Conservation (phyloP, 768 basidiomycete genomes). For the Termitomyces sp. region DNA sequence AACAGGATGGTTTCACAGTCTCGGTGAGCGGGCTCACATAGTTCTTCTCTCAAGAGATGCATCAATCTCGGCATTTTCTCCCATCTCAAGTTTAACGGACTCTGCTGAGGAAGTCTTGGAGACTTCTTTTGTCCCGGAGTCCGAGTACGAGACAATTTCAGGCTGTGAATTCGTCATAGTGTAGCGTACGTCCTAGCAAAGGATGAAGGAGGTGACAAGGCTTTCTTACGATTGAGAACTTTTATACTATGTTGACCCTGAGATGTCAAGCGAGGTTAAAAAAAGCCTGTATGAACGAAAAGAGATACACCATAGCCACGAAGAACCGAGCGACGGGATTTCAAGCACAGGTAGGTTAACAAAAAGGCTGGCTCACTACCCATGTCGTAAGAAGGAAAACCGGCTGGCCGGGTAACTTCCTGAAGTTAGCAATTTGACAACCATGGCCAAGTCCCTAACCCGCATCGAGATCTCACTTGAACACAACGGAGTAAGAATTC, state of each 20-base stretch:
- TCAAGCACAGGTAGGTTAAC: slow-evolving; percentile 6
- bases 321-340: slow-evolving; percentile 15
- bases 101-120: slow-evolving; percentile 12
- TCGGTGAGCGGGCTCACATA: slow-evolving; percentile 24
- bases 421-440: slow-evolving; percentile 8
- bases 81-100: slow-evolving; percentile 14
- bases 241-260: slow-evolving; percentile 11
- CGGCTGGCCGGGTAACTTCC: not conserved
- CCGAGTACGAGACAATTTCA: slow-evolving; percentile 12
- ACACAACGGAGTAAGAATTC: not conserved
- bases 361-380: slow-evolving; percentile 14
- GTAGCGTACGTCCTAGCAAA: not conserved
- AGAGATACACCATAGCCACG: slow-evolving; percentile 14
- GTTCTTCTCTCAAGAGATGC: slow-evolving; percentile 33
- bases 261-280: slow-evolving; percentile 12
- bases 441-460: not conserved
- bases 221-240: slow-evolving; percentile 2
- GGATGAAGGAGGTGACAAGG: not conserved
- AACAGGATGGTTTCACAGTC: not conserved
- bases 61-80: slow-evolving; percentile 14
- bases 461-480: not conserved
- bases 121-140: slow-evolving; percentile 11
- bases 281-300: slow-evolving; percentile 10
- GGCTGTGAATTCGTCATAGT: slow-evolving; percentile 13
- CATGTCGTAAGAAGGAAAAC: slow-evolving; percentile 10